These are phyloP conservation scores for Apiotrichum laibachii DNA, from an alignment of 1,284 basidiomycete species.

Conservation along the genomic window DNA sequence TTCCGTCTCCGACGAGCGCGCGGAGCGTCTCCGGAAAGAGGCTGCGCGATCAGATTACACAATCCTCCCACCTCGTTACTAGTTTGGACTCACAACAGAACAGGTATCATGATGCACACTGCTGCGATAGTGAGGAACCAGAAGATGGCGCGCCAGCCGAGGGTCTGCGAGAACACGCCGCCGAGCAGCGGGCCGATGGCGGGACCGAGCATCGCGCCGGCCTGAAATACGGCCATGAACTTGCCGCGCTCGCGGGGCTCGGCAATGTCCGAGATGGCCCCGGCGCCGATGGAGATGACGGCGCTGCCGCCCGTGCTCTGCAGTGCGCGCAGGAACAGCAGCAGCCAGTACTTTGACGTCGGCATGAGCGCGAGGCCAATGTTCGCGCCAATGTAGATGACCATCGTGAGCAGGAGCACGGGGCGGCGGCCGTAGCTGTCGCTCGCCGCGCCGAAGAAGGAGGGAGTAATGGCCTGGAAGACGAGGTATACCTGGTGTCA, in stretches of 20 bases:
- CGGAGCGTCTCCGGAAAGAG: slow-evolving; percentile 49
- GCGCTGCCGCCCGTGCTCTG: slow-evolving; percentile 48
- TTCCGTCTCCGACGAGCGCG: slow-evolving; percentile 48
- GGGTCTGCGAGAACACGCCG: slow-evolving; percentile 27
- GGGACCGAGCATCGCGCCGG: slow-evolving; percentile 14
- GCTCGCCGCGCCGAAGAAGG: slow-evolving; percentile 43
- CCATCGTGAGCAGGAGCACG: slow-evolving; percentile 43
- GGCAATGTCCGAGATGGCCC: slow-evolving; percentile 46
- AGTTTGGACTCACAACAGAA: slow-evolving; percentile 30
- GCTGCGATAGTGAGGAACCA: slow-evolving; percentile 34
- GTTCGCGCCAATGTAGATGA: slow-evolving; percentile 46
- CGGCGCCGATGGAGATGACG: slow-evolving; percentile 47
- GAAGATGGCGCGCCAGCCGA: slow-evolving; percentile 34
- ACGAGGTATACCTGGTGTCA: slow-evolving; percentile 4
- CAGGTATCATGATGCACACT: slow-evolving; percentile 6
- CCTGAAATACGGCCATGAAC: slow-evolving; percentile 42
- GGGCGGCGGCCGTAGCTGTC: slow-evolving; percentile 45
- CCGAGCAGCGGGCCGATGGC: slow-evolving; percentile 33
- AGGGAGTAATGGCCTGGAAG: slow-evolving; percentile 42
- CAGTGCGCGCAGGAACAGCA: slow-evolving; percentile 44
- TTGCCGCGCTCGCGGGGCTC: slow-evolving; percentile 48
- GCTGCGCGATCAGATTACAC: slow-evolving; percentile 24
- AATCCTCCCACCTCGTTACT: no score
- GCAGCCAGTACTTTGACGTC: slow-evolving; percentile 42
- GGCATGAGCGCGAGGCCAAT: slow-evolving; percentile 47